Evolutionary conservation across 2,329 filamentous ascomycete species (phyloP).

Genomic region (Lithohypha guttulata): DNA sequence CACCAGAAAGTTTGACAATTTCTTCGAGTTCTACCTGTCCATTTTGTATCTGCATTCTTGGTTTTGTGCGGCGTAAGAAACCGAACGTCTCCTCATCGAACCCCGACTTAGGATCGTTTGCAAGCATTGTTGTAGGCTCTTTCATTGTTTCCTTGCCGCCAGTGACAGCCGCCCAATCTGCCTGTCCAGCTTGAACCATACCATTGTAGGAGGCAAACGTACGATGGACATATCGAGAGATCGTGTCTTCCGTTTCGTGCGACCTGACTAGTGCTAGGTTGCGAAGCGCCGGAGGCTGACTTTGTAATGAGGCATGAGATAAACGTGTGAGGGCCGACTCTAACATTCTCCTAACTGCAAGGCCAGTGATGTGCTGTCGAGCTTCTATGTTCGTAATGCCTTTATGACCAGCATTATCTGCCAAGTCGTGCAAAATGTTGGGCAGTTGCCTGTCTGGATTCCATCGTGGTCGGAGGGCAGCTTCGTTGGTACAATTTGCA

Average conservation of each 20-base stretch:
- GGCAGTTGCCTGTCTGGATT: conserved; percentile 41
- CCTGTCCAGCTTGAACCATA: conserved; percentile 39
- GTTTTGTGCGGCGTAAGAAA: conserved; percentile 30
- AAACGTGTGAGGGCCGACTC: conserved; percentile 44
- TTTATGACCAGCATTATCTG: conserved; percentile 35
- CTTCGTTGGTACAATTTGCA: background rate
- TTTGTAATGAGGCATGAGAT: conserved; percentile 45
- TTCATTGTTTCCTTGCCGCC: conserved; percentile 15
- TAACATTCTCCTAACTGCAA: conserved; percentile 43
- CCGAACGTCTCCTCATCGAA: conserved; percentile 37
- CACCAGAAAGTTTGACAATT: conserved; percentile 26
- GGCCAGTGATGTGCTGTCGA: conserved; percentile 36
- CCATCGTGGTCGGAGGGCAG: conserved; percentile 42
- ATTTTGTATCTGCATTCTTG: conserved; percentile 29
- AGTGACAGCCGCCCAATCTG: conserved; percentile 2
- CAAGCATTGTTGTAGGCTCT: background rate
- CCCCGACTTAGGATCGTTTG: conserved; percentile 25
- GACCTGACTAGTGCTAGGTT: conserved; percentile 48
- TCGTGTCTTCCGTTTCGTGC: conserved; percentile 37
- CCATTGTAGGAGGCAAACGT: conserved; percentile 42
- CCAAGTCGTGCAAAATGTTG: conserved; percentile 43
- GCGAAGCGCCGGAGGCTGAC: conserved; percentile 48
- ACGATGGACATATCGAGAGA: conserved; percentile 45
- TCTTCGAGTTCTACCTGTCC: conserved; percentile 36
- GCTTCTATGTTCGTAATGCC: conserved; percentile 39